Percentiles rank a stretch among this genome's conserved stretches.
Conservation (phyloP, 306 rosid species). For the Lupinus albus region DNA sequence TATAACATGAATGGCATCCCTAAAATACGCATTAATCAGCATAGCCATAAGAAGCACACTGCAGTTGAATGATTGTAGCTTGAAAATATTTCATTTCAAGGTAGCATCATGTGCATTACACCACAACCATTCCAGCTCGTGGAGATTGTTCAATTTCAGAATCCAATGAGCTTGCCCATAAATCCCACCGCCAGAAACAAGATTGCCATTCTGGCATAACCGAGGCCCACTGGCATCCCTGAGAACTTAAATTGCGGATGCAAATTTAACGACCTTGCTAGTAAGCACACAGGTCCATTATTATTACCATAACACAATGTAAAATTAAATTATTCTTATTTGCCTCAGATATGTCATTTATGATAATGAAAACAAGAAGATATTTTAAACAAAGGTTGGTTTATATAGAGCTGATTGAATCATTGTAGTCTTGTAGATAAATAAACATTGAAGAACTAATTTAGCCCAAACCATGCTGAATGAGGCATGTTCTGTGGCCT, state of each 20-base stretch:
- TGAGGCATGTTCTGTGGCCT: background rate
- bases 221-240: too few species aligned
- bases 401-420: background rate
- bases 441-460: constrained; percentile 7
- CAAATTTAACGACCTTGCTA: too few species aligned
- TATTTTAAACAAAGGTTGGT: background rate
- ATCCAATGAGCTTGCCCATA: too few species aligned
- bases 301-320: background rate
- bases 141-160: too few species aligned
- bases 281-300: background rate
- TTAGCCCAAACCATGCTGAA: background rate
- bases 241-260: too few species aligned
- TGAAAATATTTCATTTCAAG: constrained; percentile 12
- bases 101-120: background rate
- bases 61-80: background rate
- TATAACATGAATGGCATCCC: constrained; percentile 8
- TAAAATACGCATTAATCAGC: constrained; percentile 24
- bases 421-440: constrained; percentile 3
- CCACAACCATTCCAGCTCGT: background rate
- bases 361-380: constrained; percentile 1
- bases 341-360: constrained; percentile 10
- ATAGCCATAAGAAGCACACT: constrained; percentile 11
- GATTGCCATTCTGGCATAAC: too few species aligned
- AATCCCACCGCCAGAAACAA: too few species aligned
- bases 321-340: constrained; percentile 24